Evolutionary conservation across 2,329 filamentous ascomycete species (phyloP).

Genomic region (Xylaria multiplex): DNA sequence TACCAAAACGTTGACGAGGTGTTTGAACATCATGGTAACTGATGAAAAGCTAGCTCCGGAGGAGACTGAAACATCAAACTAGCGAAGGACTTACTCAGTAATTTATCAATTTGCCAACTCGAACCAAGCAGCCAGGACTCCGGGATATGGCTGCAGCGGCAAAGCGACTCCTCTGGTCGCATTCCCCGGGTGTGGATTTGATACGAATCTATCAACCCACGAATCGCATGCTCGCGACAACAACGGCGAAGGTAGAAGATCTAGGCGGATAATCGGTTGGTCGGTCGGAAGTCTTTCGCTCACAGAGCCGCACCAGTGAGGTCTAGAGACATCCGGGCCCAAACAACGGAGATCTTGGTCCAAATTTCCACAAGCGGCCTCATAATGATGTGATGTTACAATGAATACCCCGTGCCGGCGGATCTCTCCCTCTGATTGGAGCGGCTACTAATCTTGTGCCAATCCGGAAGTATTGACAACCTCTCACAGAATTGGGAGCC

Average conservation of each 20-base stretch:
- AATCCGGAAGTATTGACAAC: no score
- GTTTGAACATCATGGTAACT: background rate
- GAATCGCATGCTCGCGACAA: background rate
- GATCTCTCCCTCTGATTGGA: no score
- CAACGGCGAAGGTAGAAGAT: background rate
- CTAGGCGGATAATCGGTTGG: background rate
- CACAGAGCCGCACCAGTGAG: constrained; percentile 14
- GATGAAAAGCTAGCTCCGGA: background rate
- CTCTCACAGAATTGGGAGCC: no score
- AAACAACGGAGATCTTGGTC: background rate
- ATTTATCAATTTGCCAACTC: background rate
- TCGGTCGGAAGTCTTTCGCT: background rate
- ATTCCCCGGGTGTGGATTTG: background rate
- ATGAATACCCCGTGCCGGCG: background rate
- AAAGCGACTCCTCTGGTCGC: background rate
- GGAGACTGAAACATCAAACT: background rate
- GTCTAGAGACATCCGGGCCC: background rate
- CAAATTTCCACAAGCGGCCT: background rate
- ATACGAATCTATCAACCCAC: background rate
- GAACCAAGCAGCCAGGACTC: background rate
- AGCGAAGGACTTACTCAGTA: background rate
- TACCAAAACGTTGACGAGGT: background rate
- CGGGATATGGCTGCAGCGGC: background rate
- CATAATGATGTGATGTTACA: background rate
- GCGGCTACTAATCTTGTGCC: no score